A percentile compares a stretch with the other conserved stretches of the same genome.
These are phyloP conservation scores for Biancaea sappan DNA, from an alignment of 306 rosid species.

Conservation along the genomic window DNA sequence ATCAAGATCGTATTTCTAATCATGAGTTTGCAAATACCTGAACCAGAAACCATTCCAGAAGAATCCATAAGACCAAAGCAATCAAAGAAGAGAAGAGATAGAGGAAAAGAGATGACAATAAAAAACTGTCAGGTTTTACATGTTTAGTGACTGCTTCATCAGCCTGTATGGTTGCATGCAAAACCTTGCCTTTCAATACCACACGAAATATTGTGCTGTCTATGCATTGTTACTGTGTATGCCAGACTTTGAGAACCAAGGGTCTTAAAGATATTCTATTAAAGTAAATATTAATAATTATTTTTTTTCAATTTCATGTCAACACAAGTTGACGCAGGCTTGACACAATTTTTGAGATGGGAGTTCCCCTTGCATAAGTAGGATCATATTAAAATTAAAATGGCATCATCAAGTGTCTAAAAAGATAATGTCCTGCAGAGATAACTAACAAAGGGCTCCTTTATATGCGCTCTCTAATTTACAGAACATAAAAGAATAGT, in stretches of 20 bases:
- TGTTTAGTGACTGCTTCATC: neutral
- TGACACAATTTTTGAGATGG: slow-evolving; percentile 2
- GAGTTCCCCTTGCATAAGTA: slow-evolving; percentile 2
- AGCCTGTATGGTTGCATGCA: slow-evolving; percentile 15
- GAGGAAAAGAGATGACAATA: neutral
- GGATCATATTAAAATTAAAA: neutral
- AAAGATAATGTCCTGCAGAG: neutral
- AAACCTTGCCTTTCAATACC: slow-evolving; percentile 8
- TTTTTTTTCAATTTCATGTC: neutral
- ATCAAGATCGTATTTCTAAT: slow-evolving; percentile 17
- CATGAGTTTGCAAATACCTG: slow-evolving; percentile 8
- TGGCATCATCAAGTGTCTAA: neutral
- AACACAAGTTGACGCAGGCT: neutral
- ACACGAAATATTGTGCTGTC: neutral
- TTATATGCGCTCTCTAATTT: neutral
- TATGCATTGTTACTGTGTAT: neutral
- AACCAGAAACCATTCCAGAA: slow-evolving; percentile 9
- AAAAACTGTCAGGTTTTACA: neutral
- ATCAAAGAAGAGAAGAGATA: neutral
- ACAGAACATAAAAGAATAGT: slow-evolving; percentile 1
- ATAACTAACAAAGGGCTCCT: neutral
- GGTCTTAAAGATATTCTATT: neutral
- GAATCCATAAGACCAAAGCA: slow-evolving; percentile 24
- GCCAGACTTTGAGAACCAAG: slow-evolving; percentile 11
- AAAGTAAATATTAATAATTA: neutral